Evolutionary conservation across 2,329 filamentous ascomycete species (phyloP), one percentile per base, ranked within the genome.

Genomic region (Mycosphaerella arachidis): DNA sequence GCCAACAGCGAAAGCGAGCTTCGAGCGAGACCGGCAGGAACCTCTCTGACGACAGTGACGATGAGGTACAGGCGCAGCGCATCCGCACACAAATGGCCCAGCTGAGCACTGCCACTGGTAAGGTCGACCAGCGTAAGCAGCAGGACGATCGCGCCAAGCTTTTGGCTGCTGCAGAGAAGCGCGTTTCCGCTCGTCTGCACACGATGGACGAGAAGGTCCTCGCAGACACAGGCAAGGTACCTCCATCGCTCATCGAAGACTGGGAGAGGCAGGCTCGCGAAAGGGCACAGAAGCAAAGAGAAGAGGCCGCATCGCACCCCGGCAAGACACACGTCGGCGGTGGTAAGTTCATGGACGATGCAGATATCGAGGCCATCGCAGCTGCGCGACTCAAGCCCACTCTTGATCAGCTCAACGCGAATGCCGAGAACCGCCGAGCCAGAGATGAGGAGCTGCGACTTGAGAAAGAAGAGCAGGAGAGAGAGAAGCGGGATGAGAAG

Each of bases 161-260:
- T 1, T 79, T 96, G 64, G 88, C 88, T 9, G 86, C 86, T 3
- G 93, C 93, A 1, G 89, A 92, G 70, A 86, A 89, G 48, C 96
- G 96, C 66, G 93, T 97, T n/a, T 86, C 87, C 65, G 86, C 86
- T 20, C 85, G 84, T 46, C 83, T 97, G 66, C 85, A 89, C 62
- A 84, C 83, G 45, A 92, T 97, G 80, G 93, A 97, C 61, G 86
- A 92, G 72, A 87, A 86, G 68, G 84, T 96, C 12, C 91, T 87
- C 66, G 81, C 84, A 13, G 84, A 93, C 56, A 93, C 89, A 1
- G 91, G 91, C 58, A 87, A 88, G 71, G 81, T 89, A 30, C 84
- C 86, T 0, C 85, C 88, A 12, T 82, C 85, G 1, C 84, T 88
- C 68, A 78, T 88, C 66, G 86, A 84, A 29, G 86, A 92, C 55